Evolutionary conservation across 2,329 filamentous ascomycete genomes (phyloP), one percentile per base, ranked within the genome.

Genomic region (Tolypocladium ophioglossoides): DNA sequence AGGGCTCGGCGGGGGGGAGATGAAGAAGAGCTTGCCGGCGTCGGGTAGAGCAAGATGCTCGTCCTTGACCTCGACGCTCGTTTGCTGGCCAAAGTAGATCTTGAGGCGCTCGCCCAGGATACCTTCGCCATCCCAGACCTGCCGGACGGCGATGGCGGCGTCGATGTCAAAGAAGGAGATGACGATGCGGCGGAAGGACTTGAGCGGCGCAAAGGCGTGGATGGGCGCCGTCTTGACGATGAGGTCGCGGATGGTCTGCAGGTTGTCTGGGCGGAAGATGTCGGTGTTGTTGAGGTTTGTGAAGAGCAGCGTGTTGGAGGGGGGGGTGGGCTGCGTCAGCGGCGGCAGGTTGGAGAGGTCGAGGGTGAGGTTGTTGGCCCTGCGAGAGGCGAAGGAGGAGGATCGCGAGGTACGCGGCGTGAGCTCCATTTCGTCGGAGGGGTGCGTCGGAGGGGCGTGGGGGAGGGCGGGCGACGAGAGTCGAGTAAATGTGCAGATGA

Each of bases 251-350:
- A 92, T 87, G 57, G 80, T 83, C 63, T 86, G 80, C 56, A 92
- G 78, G 70, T 89, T 90, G 58, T 85, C 79, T 20, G 86, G 77
- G 55, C 81, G 77, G 77, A 92, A 94, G 73, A 90, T 84, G 64
- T 86, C 83, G 56, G 78, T 72, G 60, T 89, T 82, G 65, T 84
- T 74, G 56, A 94, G 82, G 73, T 90, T 90, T 63, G 89, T 94
- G 66, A 94, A 86, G 64, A 94, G 82, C 54, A 94, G 83, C 0
- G 89, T 94, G 75, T 94, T 94, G 61, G 86, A 87, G 7, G 87
- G 86, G 53, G 85, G 82, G 30, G 87, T 84, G n/a, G 88, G 87
- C 66, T 83, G 79, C 44, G 77, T 75, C 54, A 89, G 76, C 38
- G 86, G 80, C 51, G 89, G 87, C 44, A 92, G 73, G 64, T 77